phyloP scores from a whole-genome alignment of 768 basidiomycete genomes.

The Dentipellis sp. region DNA sequence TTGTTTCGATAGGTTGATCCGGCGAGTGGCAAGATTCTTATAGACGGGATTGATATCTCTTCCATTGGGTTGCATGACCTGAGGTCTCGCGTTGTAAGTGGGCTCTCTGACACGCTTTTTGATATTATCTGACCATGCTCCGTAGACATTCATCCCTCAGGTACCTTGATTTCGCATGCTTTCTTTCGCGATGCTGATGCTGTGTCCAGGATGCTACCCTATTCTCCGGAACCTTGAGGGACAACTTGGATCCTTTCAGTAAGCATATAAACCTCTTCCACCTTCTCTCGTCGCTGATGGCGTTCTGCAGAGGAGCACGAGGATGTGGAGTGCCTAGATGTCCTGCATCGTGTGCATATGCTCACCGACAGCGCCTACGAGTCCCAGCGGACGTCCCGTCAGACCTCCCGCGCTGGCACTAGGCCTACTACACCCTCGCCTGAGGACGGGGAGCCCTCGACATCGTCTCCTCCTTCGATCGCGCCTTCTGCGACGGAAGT shows the following conservation, averaged over 20 bases:
- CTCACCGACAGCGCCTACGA: constrained; percentile 38
- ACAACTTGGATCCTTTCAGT: constrained; percentile 71
- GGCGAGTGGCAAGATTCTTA: constrained; percentile 58
- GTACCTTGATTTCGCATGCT: background rate
- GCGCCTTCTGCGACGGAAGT: constrained; percentile 34
- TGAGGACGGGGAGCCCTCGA: constrained; percentile 26
- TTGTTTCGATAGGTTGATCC: constrained; percentile 53
- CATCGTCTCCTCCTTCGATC: constrained; percentile 32
- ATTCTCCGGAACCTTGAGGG: constrained; percentile 72
- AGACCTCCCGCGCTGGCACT: constrained; percentile 38
- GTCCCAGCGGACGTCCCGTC: constrained; percentile 43
- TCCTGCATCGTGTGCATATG: constrained; percentile 75
- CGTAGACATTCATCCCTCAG: constrained; percentile 68
- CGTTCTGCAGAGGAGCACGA: constrained; percentile 51
- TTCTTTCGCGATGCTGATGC: background rate
- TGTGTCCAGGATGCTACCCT: constrained; percentile 45
- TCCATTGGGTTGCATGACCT: constrained; percentile 80
- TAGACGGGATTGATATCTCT: constrained; percentile 86
- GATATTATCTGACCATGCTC: background rate
- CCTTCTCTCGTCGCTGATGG: background rate
- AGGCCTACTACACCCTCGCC: constrained; percentile 28
- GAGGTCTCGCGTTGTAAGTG: constrained; percentile 59
- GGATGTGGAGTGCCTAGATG: constrained; percentile 74
- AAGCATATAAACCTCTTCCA: constrained; percentile 9
- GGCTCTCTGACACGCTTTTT: background rate